Evolutionary conservation across 495 filamentous ascomycete genomes (phyloP).

Genomic region (Emericellopsis terricola): DNA sequence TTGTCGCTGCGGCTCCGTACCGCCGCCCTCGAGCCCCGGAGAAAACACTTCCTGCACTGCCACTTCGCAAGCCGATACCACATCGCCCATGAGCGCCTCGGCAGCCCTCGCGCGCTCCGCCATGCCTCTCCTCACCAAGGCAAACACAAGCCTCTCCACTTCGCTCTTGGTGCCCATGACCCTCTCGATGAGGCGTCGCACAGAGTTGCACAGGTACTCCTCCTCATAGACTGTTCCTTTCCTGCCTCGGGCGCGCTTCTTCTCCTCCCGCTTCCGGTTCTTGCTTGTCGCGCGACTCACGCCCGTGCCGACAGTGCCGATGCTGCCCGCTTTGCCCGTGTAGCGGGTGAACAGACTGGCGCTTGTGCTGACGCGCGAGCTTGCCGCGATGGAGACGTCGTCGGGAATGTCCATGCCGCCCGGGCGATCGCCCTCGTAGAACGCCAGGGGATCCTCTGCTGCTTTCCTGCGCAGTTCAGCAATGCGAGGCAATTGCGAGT

Average conservation of each 20-base stretch:
- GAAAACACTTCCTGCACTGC: slow-evolving; percentile 54
- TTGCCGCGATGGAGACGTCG: slow-evolving; percentile 79
- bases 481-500: slow-evolving; percentile 70
- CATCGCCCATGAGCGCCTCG: slow-evolving; percentile 50
- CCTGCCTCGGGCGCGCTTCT: slow-evolving; percentile 83
- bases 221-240: slow-evolving; percentile 97
- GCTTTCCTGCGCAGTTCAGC: slow-evolving; percentile 66
- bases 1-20: slow-evolving; percentile 7
- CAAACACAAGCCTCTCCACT: slow-evolving; percentile 51
- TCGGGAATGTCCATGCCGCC: slow-evolving; percentile 59
- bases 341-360: slow-evolving; percentile 83
- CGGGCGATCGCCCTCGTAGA: slow-evolving; percentile 53
- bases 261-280: slow-evolving; percentile 73
- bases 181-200: slow-evolving; percentile 67
- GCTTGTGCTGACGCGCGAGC: slow-evolving; percentile 56
- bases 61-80: slow-evolving; percentile 45
- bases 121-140: slow-evolving; percentile 64
- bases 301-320: slow-evolving; percentile 46
- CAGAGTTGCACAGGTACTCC: slow-evolving; percentile 80
- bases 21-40: slow-evolving; percentile 6
- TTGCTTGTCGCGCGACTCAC: slow-evolving; percentile 60
- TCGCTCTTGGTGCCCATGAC: slow-evolving; percentile 56
- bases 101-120: slow-evolving; percentile 66
- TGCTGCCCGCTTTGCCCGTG: slow-evolving; percentile 42
- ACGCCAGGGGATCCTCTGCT: slow-evolving; percentile 58